Base-by-base conservation (phyloP, 169 alveolate genomes). In the Babesia ovis region DNA sequence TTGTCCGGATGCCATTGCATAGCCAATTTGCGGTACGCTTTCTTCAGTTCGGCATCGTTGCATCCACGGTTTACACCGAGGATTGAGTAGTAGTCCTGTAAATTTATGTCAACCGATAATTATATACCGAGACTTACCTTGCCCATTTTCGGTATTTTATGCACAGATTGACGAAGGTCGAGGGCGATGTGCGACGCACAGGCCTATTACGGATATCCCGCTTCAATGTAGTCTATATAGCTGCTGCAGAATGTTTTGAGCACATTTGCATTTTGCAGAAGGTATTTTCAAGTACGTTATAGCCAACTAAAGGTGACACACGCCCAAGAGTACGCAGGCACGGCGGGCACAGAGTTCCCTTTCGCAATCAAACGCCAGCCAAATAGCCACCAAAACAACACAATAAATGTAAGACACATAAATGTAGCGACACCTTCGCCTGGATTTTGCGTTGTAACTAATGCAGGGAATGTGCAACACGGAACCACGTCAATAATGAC, bases 1-100 rank as follows among this genome's bases (percentile, higher is more conserved):
- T 96, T 96, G 83, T 95, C 99, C 16, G 99, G 98, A 83, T 96
- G 99, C 91, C 92, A 93, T 75, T 88, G 94, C 80, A 92, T 85
- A 22, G 98, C 98, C 25, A 92, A 83, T 66, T 94, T 94, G 41
- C 97, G 83, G 79, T 90, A 96, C 4, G 97, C 96, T 86, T 95
- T 95, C 71, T 95, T 95, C 57, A 96, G 88, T 29, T 95, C 98
- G 70, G 91, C 84, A 46, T 91, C 93, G 25, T 90, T 74, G 31
- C 91, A 88, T 39, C 87, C 91, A 56, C 85, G 57, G 55, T 82
- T 88, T 25, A 88, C 91, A 20, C 93, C 93, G 29, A 88, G 55
- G 48, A 88, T 88, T 37, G 93, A 57, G 74, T 84, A 88, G 58
- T 84, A 88, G 43, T 84, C 91, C 91, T 84, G 35, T 35, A 60